Percentiles rank a stretch among this genome's conserved stretches.
Evolutionary conservation across 2,329 filamentous ascomycete species (phyloP).

Genomic region (Cladobotryum protrusum): DNA sequence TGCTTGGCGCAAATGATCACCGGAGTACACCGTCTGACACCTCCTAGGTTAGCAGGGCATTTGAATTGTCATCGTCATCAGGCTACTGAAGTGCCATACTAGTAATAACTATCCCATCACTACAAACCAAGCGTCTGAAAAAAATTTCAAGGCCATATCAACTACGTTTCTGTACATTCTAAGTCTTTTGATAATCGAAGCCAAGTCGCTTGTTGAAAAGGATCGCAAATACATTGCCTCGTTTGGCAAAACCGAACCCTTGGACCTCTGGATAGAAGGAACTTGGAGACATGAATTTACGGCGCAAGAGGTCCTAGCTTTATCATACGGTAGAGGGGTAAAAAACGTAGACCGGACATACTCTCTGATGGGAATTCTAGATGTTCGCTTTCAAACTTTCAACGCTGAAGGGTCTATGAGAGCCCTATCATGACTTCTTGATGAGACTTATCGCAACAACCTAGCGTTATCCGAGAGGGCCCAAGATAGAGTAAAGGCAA

Average conservation of each 20-base stretch:
- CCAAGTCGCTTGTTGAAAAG: background rate
- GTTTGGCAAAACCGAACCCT: background rate
- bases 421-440: slow-evolving; percentile 6
- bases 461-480: background rate
- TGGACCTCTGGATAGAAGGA: background rate
- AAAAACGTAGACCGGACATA: slow-evolving; percentile 2
- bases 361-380: slow-evolving; percentile 7
- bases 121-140: no score
- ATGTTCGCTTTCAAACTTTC: slow-evolving; percentile 7
- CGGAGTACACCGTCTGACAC: no score
- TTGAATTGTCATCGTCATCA: no score
- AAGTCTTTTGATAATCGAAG: background rate
- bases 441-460: background rate
- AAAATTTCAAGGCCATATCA: no score
- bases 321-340: background rate
- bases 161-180: background rate
- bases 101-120: no score
- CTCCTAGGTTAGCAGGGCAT: no score
- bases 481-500: background rate
- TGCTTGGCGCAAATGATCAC: no score
- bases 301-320: background rate
- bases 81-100: no score
- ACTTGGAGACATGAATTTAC: background rate
- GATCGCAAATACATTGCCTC: background rate
- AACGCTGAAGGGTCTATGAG: slow-evolving; percentile 5